Evolutionary conservation across 2,329 filamentous ascomycete genomes (phyloP).

Genomic region (Eutypa lata): DNA sequence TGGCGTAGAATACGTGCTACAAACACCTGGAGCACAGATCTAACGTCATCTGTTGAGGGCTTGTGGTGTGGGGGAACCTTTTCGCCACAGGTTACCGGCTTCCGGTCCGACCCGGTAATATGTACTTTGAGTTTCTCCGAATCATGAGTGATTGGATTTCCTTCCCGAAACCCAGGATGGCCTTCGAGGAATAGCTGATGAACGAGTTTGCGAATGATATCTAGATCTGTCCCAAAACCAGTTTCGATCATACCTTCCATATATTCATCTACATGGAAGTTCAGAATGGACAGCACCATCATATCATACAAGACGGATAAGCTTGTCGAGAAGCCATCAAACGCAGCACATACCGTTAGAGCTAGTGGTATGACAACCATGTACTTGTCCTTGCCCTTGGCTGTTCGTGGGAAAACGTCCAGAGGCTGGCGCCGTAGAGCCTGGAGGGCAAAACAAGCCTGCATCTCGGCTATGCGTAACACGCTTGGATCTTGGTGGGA

Average conservation of each 20-base stretch:
- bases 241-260: constrained; percentile 8
- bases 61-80: too few species aligned
- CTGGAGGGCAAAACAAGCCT: constrained; percentile 1
- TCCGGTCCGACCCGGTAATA: too few species aligned
- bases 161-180: not conserved
- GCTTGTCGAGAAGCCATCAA: not conserved
- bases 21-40: not conserved
- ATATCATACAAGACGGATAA: constrained; percentile 6
- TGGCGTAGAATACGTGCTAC: constrained; percentile 1
- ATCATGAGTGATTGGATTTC: not conserved
- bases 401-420: constrained; percentile 1
- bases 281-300: constrained; percentile 10
- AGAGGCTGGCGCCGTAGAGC: not conserved
- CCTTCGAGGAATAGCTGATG: not conserved
- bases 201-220: not conserved
- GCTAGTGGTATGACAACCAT: not conserved
- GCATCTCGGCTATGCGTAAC: not conserved
- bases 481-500: not conserved
- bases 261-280: constrained; percentile 12
- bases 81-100: too few species aligned
- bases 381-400: constrained; percentile 1
- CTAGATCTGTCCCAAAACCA: not conserved
- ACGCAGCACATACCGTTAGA: not conserved
- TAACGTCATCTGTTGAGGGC: not conserved
- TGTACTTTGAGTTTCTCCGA: not conserved